Conservation (phyloP, 2,329 filamentous ascomycete species). For the Diplodia corticola region DNA sequence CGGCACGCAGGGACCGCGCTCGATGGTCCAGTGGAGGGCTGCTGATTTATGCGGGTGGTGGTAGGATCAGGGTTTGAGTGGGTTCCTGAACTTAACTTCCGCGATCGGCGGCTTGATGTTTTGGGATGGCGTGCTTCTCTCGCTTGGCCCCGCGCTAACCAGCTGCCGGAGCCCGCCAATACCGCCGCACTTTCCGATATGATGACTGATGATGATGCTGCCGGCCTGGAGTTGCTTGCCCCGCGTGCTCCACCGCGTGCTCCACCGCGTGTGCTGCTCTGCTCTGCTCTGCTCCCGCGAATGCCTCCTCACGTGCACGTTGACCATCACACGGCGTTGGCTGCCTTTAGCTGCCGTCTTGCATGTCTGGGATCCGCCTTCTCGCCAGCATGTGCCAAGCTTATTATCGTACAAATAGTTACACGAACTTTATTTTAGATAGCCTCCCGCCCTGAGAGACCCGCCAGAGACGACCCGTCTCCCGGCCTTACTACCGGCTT, state of each 20-base stretch:
- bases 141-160: conserved; percentile 3
- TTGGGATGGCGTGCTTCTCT: conserved; percentile 13
- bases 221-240: not conserved
- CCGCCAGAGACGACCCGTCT: not conserved
- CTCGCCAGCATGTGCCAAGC: not conserved
- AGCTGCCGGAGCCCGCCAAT: not conserved
- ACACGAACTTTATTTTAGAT: conserved; percentile 6
- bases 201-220: not conserved
- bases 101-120: conserved; percentile 17
- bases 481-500: conserved; percentile 1
- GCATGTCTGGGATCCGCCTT: not conserved
- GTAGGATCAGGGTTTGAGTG: conserved; percentile 9
- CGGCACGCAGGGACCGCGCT: conserved; percentile 2
- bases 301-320: not conserved
- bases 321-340: not conserved
- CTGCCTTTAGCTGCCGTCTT: not conserved
- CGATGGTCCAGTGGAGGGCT: conserved; percentile 10
- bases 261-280: not conserved
- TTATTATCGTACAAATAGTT: conserved; percentile 6
- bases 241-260: not conserved
- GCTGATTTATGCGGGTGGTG: conserved; percentile 9
- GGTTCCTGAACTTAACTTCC: conserved; percentile 7
- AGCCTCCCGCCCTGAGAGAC: not conserved
- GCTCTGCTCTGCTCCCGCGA: no score
- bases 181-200: not conserved